Evolutionary conservation across 345 rosid genomes (phyloP), one percentile per base, ranked within the genome.

Genomic region (Populus alba): DNA sequence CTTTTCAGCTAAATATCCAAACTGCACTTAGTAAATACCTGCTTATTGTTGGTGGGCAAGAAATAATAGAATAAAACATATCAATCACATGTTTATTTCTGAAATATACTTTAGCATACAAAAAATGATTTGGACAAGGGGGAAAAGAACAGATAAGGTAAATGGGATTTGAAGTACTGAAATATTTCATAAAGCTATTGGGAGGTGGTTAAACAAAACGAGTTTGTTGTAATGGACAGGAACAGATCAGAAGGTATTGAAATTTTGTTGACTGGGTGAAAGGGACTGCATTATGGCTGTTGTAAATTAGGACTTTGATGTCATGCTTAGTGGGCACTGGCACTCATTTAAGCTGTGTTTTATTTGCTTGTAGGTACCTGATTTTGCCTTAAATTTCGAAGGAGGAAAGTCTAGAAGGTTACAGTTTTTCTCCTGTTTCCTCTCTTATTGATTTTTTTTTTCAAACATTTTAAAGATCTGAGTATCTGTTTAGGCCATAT

Each of bases 391-490:
- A 73, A 89, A 79, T 22, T 90, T 82, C 77, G 91, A 84, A 29
- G 88, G 88, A 76, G 99, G 99, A 74, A 95, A 90, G 87, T 93
- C 98, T 11, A 95, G 85, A 91, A 90, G 96, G 98, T 93, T 80
- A 61, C 15, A 29, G 43, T 22, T 66, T 62, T 61, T 59, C 65
- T 72, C 27, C 78, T 76, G 51, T 35, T 66, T 39, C 10, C 69
- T 75, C 39, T 22, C 8, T 69, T 74, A 31, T 18, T 45, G 4
- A 31, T 31, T 16, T 39, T 31, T 9, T 38, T 20, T 38, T 31
- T 39, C 31, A 41, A 49, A 39, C 45, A 39, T 8, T 25, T 39
- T 31, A 8, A 31, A 16, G 70, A 27, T 4, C 10, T n/a, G 68
- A 25, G 16, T 77, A 29, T 76, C 29, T 53, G 25, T 76, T 78